Percentiles rank a stretch among this genome's conserved stretches.
Conservation (phyloP, 2,329 filamentous ascomycete genomes). For the Zymoseptoria crescenta region DNA sequence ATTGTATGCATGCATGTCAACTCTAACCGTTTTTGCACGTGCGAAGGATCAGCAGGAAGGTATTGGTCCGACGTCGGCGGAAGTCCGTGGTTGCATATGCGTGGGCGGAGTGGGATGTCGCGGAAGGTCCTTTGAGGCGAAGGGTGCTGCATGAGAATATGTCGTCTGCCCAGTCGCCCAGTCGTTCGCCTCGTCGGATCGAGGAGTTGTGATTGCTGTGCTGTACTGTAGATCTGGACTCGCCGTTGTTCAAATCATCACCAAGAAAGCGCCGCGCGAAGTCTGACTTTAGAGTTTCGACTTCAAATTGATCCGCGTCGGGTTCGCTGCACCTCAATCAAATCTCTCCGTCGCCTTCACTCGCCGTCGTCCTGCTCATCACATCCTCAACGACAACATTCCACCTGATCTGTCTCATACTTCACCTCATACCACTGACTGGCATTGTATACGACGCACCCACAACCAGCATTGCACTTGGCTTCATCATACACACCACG, state of each 20-base stretch:
- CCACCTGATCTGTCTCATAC: neutral
- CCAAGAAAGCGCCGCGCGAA: neutral
- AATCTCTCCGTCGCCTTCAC: neutral
- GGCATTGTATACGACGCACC: neutral
- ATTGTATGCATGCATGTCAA: neutral
- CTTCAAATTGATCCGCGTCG: neutral
- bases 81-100: neutral
- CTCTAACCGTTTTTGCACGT: neutral
- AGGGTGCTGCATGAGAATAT: neutral
- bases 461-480: neutral
- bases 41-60: neutral
- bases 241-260: neutral
- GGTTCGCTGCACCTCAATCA: no score
- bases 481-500: neutral
- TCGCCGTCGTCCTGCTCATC: neutral
- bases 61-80: neutral
- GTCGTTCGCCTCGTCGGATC: neutral
- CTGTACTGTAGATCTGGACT: neutral
- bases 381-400: neutral
- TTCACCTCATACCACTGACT: neutral
- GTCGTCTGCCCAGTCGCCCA: neutral
- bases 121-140: neutral
- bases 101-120: neutral
- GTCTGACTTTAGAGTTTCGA: neutral
- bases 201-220: neutral